These are phyloP conservation scores for Gyrodon lividus DNA, from an alignment of 768 basidiomycete genomes.

Conservation along the genomic window DNA sequence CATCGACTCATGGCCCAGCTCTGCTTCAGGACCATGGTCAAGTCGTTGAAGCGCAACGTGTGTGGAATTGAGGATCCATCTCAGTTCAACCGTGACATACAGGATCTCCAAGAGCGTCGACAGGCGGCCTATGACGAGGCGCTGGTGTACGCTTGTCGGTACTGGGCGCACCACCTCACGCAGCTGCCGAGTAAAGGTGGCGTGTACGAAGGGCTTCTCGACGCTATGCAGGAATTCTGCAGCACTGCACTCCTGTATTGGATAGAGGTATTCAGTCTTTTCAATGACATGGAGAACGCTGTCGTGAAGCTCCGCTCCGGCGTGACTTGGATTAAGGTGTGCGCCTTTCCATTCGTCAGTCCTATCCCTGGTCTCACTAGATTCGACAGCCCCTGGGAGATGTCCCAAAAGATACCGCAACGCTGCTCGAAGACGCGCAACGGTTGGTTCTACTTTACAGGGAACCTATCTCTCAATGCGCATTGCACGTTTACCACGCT, in stretches of 20 bases:
- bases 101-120: slow-evolving; percentile 10
- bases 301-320: slow-evolving; percentile 14
- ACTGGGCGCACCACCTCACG: slow-evolving; percentile 16
- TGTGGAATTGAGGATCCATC: slow-evolving; percentile 16
- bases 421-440: slow-evolving; percentile 17
- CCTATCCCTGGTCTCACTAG: background rate
- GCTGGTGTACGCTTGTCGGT: slow-evolving; percentile 17
- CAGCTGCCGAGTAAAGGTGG: slow-evolving; percentile 9
- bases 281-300: slow-evolving; percentile 16
- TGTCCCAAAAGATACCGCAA: slow-evolving; percentile 5
- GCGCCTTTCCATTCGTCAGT: background rate
- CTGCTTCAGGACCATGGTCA: slow-evolving; percentile 15
- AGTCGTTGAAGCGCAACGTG: slow-evolving; percentile 14
- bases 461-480: slow-evolving; percentile 20
- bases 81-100: slow-evolving; percentile 11
- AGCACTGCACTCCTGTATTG: slow-evolving; percentile 14
- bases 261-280: slow-evolving; percentile 19
- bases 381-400: background rate
- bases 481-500: slow-evolving; percentile 18
- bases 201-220: slow-evolving; percentile 10
- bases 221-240: slow-evolving; percentile 11
- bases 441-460: slow-evolving; percentile 19
- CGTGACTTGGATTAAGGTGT: slow-evolving; percentile 17
- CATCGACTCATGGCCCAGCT: slow-evolving; percentile 17
- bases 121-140: slow-evolving; percentile 9